Evolutionary conservation across 2,329 filamentous ascomycete genomes (phyloP).

Genomic region (Davidsoniella australis): DNA sequence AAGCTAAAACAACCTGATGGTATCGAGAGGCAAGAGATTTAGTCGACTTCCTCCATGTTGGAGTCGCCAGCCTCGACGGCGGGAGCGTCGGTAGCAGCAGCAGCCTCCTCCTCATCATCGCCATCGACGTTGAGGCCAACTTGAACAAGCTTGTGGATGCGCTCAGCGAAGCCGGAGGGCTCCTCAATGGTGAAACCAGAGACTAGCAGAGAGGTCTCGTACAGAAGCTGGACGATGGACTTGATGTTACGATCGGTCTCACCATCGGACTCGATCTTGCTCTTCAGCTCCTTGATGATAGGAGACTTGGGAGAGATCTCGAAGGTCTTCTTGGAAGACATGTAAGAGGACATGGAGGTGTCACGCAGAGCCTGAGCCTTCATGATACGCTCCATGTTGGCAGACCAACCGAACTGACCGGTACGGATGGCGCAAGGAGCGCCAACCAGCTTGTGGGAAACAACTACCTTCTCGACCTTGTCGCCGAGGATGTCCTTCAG

Average conservation of each 20-base stretch:
- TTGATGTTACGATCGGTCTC: constrained; percentile 99
- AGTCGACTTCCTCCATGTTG: constrained; percentile 99
- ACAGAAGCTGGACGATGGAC: constrained; percentile 95
- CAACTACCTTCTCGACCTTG: constrained; percentile 99
- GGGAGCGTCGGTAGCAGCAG: constrained; percentile 38
- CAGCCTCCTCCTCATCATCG: constrained; percentile 51
- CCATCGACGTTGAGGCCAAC: constrained; percentile 96
- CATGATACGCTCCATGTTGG: constrained; percentile 99
- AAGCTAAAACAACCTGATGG: background rate
- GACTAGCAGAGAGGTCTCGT: constrained; percentile 95
- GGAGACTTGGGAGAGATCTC: constrained; percentile 98
- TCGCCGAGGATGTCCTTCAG: constrained; percentile 99
- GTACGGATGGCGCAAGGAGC: constrained; percentile 97
- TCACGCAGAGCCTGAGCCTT: constrained; percentile 99
- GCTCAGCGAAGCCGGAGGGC: constrained; percentile 92
- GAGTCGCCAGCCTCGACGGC: constrained; percentile 59
- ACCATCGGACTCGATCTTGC: constrained; percentile 93
- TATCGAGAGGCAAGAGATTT: constrained; percentile 23
- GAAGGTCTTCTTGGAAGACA: constrained; percentile 99
- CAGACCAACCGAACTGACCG: constrained; percentile 98
- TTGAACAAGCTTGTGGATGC: constrained; percentile 98
- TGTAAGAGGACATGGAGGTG: constrained; percentile 99
- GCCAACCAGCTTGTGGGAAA: constrained; percentile 90
- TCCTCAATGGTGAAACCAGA: constrained; percentile 99
- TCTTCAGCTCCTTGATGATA: constrained; percentile 98